Percentiles rank a stretch among this genome's conserved stretches.
Conservation (phyloP, 2,329 filamentous ascomycete species). For the Teratosphaeria gauchensis region DNA sequence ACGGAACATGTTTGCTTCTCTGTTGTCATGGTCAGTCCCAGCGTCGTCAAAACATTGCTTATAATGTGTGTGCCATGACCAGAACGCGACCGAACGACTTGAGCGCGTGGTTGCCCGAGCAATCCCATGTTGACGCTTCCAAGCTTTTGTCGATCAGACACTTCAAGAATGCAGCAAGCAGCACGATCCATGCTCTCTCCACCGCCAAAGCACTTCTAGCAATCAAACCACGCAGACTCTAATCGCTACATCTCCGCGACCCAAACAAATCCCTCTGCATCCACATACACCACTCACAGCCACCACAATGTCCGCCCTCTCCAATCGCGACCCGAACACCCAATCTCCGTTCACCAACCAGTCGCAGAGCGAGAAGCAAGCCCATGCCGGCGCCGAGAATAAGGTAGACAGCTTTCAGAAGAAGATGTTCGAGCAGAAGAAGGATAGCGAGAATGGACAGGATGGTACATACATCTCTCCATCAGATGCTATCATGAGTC, state of each 20-base stretch:
- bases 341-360: background rate
- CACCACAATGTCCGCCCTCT: background rate
- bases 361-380: background rate
- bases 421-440: slow-evolving; percentile 1
- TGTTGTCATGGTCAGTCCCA: too few relatives aligned
- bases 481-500: slow-evolving; percentile 82
- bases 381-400: background rate
- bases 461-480: slow-evolving; percentile 61
- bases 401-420: background rate
- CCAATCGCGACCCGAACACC: background rate
- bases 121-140: too few relatives aligned
- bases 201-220: background rate
- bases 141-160: background rate
- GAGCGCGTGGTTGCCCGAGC: too few relatives aligned
- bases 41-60: too few relatives aligned
- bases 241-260: background rate
- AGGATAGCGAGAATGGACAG: slow-evolving; percentile 1
- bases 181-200: background rate
- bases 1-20: too few relatives aligned
- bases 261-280: background rate
- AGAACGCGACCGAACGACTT: too few relatives aligned
- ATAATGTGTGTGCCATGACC: too few relatives aligned
- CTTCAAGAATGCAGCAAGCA: background rate
- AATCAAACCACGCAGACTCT: background rate
- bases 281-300: background rate